These are phyloP conservation scores for Tuber aestivum DNA, from an alignment of 495 filamentous ascomycete species.

Conservation along the genomic window DNA sequence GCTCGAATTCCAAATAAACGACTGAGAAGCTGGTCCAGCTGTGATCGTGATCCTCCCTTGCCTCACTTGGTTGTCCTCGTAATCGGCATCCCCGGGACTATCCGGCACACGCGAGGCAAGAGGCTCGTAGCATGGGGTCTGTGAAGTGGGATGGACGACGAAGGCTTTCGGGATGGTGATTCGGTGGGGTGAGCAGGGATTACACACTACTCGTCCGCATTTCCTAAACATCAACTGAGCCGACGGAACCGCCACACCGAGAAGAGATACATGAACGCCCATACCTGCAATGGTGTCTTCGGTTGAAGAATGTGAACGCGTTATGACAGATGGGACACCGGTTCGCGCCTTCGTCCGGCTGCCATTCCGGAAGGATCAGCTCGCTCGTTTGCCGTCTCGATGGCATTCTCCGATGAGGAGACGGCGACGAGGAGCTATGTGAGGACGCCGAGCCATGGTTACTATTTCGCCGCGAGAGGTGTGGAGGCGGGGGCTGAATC, in stretches of 20 bases:
- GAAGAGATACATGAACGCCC: conserved; percentile 29
- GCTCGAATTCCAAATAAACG: conserved; percentile 4
- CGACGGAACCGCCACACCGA: not conserved
- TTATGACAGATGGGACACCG: conserved; percentile 75
- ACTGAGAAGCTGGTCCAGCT: not conserved
- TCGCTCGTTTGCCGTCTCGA: conserved; percentile 15
- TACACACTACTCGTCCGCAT: conserved; percentile 91
- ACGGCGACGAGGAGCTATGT: conserved; percentile 4
- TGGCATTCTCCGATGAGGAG: conserved; percentile 1
- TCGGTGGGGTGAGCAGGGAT: conserved; percentile 82
- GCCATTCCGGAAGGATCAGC: conserved; percentile 60
- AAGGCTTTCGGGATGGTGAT: conserved; percentile 92
- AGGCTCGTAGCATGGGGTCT: conserved; percentile 29
- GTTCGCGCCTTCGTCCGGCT: conserved; percentile 72
- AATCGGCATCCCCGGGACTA: conserved; percentile 8
- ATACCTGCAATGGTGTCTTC: conserved; percentile 84
- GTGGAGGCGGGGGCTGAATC: conserved; percentile 8
- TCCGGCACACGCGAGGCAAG: not conserved
- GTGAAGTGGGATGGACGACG: conserved; percentile 74
- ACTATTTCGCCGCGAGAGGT: conserved; percentile 1
- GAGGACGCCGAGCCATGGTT: not conserved
- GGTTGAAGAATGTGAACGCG: conserved; percentile 75
- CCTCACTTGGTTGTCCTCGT: conserved; percentile 6
- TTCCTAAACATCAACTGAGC: conserved; percentile 54
- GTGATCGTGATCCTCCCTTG: not conserved